Evolutionary conservation across 2,329 filamentous ascomycete species (phyloP).

Genomic region (Calonectria henricotiae): DNA sequence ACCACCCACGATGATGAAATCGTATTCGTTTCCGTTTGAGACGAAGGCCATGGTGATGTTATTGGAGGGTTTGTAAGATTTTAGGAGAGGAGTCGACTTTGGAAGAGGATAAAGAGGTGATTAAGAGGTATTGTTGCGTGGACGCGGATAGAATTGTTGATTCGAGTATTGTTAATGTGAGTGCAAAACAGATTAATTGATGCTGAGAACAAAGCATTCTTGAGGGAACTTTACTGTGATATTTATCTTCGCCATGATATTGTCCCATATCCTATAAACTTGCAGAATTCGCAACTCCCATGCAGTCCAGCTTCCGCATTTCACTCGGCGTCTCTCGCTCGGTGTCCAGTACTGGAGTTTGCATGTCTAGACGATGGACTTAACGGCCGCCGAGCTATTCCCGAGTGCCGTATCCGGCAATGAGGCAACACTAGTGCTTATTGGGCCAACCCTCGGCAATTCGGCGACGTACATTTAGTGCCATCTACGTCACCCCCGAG

Average conservation of each 20-base stretch:
- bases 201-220: constrained; percentile 5
- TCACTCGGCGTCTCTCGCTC: constrained; percentile 8
- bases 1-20: constrained; percentile 44
- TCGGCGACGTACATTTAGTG: neutral
- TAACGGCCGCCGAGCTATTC: constrained; percentile 11
- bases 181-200: neutral
- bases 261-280: neutral
- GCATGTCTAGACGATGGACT: neutral
- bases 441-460: constrained; percentile 12
- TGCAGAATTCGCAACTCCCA: neutral
- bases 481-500: constrained; percentile 1
- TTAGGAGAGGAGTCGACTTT: neutral
- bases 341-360: neutral
- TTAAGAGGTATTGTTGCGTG: neutral
- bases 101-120: neutral
- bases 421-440: neutral
- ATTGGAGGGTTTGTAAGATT: neutral
- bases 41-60: constrained; percentile 17
- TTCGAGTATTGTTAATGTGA: neutral
- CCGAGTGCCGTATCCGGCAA: constrained; percentile 17
- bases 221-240: neutral
- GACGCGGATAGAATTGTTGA: neutral
- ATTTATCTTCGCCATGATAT: constrained; percentile 14
- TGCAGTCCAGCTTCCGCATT: neutral
- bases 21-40: constrained; percentile 30